A percentile compares a stretch with the other conserved stretches of the same genome.
Evolutionary conservation across 805 yeast genomes (phyloP).

Genomic region (Sugiyamaella marilandica): DNA sequence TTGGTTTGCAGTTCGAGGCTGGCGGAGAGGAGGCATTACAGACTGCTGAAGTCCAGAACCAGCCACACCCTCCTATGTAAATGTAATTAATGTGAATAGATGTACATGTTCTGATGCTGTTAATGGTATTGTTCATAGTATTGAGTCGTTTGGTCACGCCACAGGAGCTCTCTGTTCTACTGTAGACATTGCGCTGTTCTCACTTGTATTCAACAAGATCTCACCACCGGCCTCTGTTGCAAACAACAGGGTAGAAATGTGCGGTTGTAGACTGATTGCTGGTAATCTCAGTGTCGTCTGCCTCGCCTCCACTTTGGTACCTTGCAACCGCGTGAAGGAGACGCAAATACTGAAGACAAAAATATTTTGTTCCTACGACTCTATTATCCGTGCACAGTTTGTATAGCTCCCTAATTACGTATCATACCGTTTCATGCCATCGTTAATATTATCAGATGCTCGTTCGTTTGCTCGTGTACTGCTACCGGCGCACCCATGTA

Average conservation of each 20-base stretch:
- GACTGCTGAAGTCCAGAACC: constrained; percentile 20
- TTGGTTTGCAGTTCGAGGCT: constrained; percentile 92
- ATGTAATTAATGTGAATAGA: constrained; percentile 3
- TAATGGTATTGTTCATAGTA: neutral
- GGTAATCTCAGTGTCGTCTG: too few relatives aligned
- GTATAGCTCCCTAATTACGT: neutral
- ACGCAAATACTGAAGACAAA: neutral
- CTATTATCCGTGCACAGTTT: too few relatives aligned
- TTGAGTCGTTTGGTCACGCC: neutral
- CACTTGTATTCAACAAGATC: too few relatives aligned
- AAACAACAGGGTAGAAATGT: too few relatives aligned
- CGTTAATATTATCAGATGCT: neutral
- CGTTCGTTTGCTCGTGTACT: too few relatives aligned
- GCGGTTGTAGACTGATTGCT: too few relatives aligned
- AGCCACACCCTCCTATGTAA: constrained; percentile 29
- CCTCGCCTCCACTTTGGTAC: too few relatives aligned
- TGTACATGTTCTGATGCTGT: neutral
- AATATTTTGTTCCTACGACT: neutral
- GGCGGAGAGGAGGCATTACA: constrained; percentile 85
- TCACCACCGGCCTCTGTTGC: too few relatives aligned
- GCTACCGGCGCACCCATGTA: constrained; percentile 16
- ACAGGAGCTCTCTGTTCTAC: neutral
- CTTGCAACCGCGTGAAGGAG: too few relatives aligned
- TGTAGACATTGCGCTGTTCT: too few relatives aligned
- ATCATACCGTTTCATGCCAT: neutral